Evolutionary conservation across 495 filamentous ascomycete species (phyloP).

Genomic region (Hamigera avellanea): DNA sequence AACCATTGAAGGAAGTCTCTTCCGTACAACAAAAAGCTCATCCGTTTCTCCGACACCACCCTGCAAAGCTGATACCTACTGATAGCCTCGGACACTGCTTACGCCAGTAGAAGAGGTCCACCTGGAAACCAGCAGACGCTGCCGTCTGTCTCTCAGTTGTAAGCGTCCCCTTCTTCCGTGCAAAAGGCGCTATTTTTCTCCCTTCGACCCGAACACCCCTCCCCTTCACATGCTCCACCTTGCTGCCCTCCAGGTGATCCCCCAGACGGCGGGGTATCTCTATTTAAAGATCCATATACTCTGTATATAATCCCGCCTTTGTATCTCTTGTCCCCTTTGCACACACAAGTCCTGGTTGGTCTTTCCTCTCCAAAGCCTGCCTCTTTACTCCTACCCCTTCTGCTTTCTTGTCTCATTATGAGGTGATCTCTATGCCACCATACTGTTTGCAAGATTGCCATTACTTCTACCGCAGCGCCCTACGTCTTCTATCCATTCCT

Average conservation of each 20-base stretch:
- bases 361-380: not conserved
- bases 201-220: not conserved
- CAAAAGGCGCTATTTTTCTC: not conserved
- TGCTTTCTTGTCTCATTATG: conserved; percentile 7
- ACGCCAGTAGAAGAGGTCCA: conserved; percentile 3
- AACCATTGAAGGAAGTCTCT: not conserved
- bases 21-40: conserved; percentile 12
- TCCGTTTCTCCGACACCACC: conserved; percentile 29
- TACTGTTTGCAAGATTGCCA: conserved; percentile 83
- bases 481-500: conserved; percentile 70
- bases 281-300: not conserved
- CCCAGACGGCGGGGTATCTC: not conserved
- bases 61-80: conserved; percentile 4
- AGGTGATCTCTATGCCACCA: conserved; percentile 51
- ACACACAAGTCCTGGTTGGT: not conserved
- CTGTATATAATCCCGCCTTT: conserved; percentile 10
- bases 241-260: not conserved
- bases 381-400: not conserved
- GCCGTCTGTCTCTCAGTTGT: not conserved
- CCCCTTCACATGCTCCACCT: not conserved
- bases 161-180: conserved; percentile 1
- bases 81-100: conserved; percentile 5
- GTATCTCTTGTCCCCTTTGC: conserved; percentile 1
- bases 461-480: conserved; percentile 81
- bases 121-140: too few relatives aligned